These are phyloP conservation scores for Grosmannia clavigera DNA, from an alignment of 2,329 filamentous ascomycete species.

Conservation along the genomic window DNA sequence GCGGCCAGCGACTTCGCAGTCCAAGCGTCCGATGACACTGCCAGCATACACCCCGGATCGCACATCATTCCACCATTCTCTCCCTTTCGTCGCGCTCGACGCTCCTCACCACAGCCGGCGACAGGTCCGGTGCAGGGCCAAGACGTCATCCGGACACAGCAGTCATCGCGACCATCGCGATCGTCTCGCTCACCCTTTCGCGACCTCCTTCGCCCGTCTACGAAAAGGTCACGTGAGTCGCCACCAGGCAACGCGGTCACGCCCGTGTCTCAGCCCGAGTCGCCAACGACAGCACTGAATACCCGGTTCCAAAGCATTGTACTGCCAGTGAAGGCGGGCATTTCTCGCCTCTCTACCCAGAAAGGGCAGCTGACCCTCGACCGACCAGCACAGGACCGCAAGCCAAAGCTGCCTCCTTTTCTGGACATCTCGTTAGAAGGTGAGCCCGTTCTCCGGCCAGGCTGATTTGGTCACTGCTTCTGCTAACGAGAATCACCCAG, in stretches of 20 bases:
- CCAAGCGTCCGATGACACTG: neutral
- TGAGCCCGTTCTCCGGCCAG: slow-evolving; percentile 17
- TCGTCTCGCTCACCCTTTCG: slow-evolving; percentile 16
- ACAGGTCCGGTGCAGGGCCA: slow-evolving; percentile 8
- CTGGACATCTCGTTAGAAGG: slow-evolving; percentile 23
- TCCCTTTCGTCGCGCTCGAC: neutral
- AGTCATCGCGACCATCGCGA: neutral
- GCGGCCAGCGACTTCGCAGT: neutral
- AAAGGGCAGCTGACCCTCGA: neutral
- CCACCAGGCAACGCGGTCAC: slow-evolving; percentile 9
- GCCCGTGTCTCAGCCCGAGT: neutral
- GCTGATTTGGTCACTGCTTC: neutral
- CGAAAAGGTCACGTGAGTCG: slow-evolving; percentile 19
- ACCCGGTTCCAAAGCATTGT: neutral
- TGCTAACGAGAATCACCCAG: slow-evolving; percentile 18
- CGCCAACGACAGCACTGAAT: neutral
- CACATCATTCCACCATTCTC: neutral
- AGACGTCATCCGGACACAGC: slow-evolving; percentile 5
- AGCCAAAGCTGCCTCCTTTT: slow-evolving; percentile 18
- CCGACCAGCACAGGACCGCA: neutral
- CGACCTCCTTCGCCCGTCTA: slow-evolving; percentile 17
- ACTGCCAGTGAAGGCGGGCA: neutral
- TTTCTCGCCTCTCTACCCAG: neutral
- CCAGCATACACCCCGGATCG: neutral
- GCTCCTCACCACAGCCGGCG: slow-evolving; percentile 3